Evolutionary conservation across 768 basidiomycete genomes (phyloP).

Genomic region (Tulasnella sp.): DNA sequence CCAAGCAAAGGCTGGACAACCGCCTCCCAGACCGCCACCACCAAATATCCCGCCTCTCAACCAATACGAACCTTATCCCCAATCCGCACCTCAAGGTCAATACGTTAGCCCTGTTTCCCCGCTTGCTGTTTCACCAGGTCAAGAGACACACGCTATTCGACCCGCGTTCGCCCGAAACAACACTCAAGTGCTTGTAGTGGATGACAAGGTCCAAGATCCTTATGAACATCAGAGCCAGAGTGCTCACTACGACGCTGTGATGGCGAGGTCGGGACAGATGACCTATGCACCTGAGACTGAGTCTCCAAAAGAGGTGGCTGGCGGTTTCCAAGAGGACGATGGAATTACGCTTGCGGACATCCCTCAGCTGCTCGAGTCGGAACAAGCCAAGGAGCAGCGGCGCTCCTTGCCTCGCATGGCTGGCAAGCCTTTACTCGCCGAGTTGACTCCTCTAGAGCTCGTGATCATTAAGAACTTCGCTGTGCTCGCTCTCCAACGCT

Average conservation of each 20-base stretch:
- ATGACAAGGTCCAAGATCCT: constrained; percentile 50
- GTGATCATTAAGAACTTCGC: constrained; percentile 91
- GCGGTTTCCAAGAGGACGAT: constrained; percentile 52
- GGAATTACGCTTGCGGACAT: constrained; percentile 92
- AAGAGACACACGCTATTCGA: constrained; percentile 51
- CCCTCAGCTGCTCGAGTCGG: constrained; percentile 86
- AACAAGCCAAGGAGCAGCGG: constrained; percentile 83
- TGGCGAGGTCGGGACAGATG: constrained; percentile 44
- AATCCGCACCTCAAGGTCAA: constrained; percentile 21
- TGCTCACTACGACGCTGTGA: constrained; percentile 10
- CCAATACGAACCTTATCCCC: constrained; percentile 32
- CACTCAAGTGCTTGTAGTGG: constrained; percentile 84
- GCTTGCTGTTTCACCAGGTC: constrained; percentile 43
- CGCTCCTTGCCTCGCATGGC: constrained; percentile 75
- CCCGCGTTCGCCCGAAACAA: constrained; percentile 74
- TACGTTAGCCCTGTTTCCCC: constrained; percentile 12
- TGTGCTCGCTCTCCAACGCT: constrained; percentile 71
- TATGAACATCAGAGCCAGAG: neutral
- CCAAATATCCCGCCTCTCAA: constrained; percentile 37
- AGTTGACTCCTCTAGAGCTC: constrained; percentile 77
- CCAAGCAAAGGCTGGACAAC: constrained; percentile 11
- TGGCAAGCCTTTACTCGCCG: constrained; percentile 78
- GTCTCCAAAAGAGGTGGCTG: neutral
- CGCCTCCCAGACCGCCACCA: constrained; percentile 36
- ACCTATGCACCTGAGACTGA: neutral